These are phyloP conservation scores for Acaromyces ingoldii DNA, from an alignment of 1,284 basidiomycete species.

Conservation along the genomic window DNA sequence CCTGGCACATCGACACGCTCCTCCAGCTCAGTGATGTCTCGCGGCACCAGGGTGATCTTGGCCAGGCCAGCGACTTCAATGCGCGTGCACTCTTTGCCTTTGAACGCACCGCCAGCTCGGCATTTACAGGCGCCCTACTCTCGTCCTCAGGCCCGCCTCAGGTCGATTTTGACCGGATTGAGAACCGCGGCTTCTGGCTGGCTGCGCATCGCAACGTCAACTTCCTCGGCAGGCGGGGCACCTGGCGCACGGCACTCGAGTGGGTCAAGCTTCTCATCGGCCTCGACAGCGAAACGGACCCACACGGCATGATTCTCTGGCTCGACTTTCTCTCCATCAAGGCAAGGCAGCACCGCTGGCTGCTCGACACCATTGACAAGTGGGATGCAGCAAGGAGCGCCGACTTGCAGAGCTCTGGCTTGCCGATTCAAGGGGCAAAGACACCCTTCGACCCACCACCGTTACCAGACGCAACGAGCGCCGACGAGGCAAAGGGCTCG, in stretches of 20 bases:
- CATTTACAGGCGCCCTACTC: slow-evolving; percentile 37
- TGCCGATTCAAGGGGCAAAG: slow-evolving; percentile 18
- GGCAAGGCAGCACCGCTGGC: slow-evolving; percentile 35
- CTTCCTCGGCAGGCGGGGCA: slow-evolving; percentile 41
- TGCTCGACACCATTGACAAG: slow-evolving; percentile 28
- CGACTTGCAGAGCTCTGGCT: slow-evolving; percentile 13
- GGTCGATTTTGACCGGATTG: slow-evolving; percentile 42
- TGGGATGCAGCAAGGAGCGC: slow-evolving; percentile 24
- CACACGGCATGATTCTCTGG: slow-evolving; percentile 47
- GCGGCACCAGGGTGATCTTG: slow-evolving; percentile 47
- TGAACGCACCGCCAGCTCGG: slow-evolving; percentile 38
- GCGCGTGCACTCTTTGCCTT: slow-evolving; percentile 45
- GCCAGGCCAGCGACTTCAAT: slow-evolving; percentile 46
- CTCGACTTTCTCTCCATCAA: slow-evolving; percentile 50
- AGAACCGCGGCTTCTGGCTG: slow-evolving; percentile 46
- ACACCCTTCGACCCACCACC: slow-evolving; percentile 37
- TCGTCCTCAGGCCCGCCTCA: slow-evolving; percentile 33
- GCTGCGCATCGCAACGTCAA: slow-evolving; percentile 44
- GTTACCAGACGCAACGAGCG: too few relatives aligned
- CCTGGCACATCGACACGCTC: slow-evolving; percentile 49
- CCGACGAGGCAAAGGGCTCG: slow-evolving; percentile 17
- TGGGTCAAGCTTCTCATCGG: slow-evolving; percentile 46
- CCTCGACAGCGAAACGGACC: slow-evolving; percentile 25
- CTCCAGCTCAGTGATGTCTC: slow-evolving; percentile 45
- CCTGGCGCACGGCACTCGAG: slow-evolving; percentile 49